Evolutionary conservation across 1,139 yeast genomes (phyloP), one percentile per base, ranked within the genome.

Genomic region (Nakaseomyces kungkrabaensis): DNA sequence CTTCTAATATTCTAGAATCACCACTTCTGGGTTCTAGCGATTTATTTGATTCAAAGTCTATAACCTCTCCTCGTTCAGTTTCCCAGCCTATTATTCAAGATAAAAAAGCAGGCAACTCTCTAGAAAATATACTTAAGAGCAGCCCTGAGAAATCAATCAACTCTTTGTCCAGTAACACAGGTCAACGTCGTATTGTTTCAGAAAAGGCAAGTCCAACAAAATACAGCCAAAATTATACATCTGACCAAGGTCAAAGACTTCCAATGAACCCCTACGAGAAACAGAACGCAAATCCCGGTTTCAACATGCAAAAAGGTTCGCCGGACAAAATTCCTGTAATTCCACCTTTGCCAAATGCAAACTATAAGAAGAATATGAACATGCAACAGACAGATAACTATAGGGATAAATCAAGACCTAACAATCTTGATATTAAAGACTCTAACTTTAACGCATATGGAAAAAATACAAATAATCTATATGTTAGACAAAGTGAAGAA

Each of bases 1-100:
- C 80, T 40, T 72, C 72, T 4, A 86, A 85, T 34, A 85, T 86
- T 0, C 61, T 79, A 2, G 72, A 66, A 49, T 71, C 82, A 1
- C 74, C 74, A 2, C 67, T 69, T 1, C 54, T 71, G 13, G 65
- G 64, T 7, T 60, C 72, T 3, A 56, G 51, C 69, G 71, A 71
- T 60, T 56, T 68, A 54, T 59, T 63, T 51, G 71, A 68, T 41
- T 54, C 54, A 10, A 38, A 26, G 8, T 41, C 44, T 7, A 41
- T 27, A 5, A 22, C 44, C 10, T 41, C 44, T 5, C 44, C 44
- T n/a, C 33, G 44, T 13, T 41, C 44, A 27, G 33, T 41, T 27
- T 41, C 44, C 11, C 44, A 41, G 10, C 44, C 44, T 5, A n/a
- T 27, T 13, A 7, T 41, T 8, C 34, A 27, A 10, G 44, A 34